These are phyloP conservation scores for Ailanthus altissimus DNA, from an alignment of 345 rosid species.

Conservation along the genomic window DNA sequence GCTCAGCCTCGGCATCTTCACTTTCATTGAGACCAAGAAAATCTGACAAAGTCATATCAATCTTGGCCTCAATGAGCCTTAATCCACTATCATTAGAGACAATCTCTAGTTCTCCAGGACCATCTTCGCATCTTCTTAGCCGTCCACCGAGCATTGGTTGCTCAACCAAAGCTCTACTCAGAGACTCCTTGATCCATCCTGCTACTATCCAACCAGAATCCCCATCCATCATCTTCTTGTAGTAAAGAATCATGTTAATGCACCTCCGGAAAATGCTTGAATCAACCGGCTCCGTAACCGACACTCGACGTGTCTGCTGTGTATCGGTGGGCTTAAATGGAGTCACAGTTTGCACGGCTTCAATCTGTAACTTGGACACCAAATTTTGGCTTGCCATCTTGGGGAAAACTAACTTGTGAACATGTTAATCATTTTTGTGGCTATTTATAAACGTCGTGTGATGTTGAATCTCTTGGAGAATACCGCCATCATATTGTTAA, in stretches of 20 bases:
- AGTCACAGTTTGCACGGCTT: conserved; percentile 51
- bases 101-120: conserved; percentile 53
- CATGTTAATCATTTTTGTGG: not conserved
- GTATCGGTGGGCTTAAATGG: conserved; percentile 55
- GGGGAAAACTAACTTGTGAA: not conserved
- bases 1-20: conserved; percentile 49
- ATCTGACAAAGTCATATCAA: conserved; percentile 42
- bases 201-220: conserved; percentile 64
- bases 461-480: not conserved
- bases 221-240: conserved; percentile 36
- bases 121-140: conserved; percentile 42
- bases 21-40: conserved; percentile 47
- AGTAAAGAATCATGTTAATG: conserved; percentile 53
- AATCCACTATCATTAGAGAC: conserved; percentile 74
- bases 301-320: conserved; percentile 44
- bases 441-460: not conserved
- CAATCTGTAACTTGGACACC: conserved; percentile 39
- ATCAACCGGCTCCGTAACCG: conserved; percentile 30
- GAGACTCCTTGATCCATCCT: conserved; percentile 79
- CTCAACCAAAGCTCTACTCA: conserved; percentile 54
- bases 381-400: conserved; percentile 25
- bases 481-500: not conserved
- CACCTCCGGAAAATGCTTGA: conserved; percentile 45
- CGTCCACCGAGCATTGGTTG: conserved; percentile 67
- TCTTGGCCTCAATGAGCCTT: conserved; percentile 63